These are phyloP conservation scores for Penicillium sp. DNA, from an alignment of 2,329 filamentous ascomycete species.

Conservation along the genomic window DNA sequence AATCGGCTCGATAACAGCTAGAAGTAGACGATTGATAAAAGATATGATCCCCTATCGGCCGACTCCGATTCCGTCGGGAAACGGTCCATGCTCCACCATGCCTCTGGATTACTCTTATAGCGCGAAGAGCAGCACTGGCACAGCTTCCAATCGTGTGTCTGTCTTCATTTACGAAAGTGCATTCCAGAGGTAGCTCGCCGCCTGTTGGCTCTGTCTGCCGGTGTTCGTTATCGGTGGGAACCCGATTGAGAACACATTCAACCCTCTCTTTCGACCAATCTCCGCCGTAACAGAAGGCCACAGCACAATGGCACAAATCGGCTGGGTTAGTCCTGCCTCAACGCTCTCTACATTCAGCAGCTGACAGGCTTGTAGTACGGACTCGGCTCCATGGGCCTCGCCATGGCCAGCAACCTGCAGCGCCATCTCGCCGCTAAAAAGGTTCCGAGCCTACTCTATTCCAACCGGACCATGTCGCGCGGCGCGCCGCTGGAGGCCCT, in stretches of 20 bases:
- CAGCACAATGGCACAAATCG: conserved; percentile 33
- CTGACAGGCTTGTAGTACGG: conserved; percentile 33
- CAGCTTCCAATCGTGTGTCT: no score
- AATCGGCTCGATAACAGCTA: conserved; percentile 7
- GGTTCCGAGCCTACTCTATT: conserved; percentile 35
- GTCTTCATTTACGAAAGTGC: no score
- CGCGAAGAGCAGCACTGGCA: no score
- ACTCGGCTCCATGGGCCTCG: conserved; percentile 47
- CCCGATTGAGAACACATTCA: not conserved
- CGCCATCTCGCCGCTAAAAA: conserved; percentile 37
- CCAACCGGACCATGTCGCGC: conserved; percentile 43
- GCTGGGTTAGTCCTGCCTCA: conserved; percentile 30
- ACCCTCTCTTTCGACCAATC: not conserved
- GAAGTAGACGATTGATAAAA: not conserved
- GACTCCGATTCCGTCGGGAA: conserved; percentile 27
- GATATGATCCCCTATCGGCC: conserved; percentile 20
- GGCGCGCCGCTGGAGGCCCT: conserved; percentile 38
- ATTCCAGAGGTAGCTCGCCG: no score
- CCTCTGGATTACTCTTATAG: no score
- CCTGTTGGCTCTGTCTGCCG: no score
- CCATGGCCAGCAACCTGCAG: conserved; percentile 46
- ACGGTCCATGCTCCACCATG: conserved; percentile 13
- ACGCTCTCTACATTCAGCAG: not conserved
- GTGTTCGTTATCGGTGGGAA: not conserved
- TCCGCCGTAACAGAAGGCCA: not conserved